Evolutionary conservation across 148 eudicot species (phyloP), one percentile per base, ranked within the genome.

Genomic region (Salicornia ramosissima): DNA sequence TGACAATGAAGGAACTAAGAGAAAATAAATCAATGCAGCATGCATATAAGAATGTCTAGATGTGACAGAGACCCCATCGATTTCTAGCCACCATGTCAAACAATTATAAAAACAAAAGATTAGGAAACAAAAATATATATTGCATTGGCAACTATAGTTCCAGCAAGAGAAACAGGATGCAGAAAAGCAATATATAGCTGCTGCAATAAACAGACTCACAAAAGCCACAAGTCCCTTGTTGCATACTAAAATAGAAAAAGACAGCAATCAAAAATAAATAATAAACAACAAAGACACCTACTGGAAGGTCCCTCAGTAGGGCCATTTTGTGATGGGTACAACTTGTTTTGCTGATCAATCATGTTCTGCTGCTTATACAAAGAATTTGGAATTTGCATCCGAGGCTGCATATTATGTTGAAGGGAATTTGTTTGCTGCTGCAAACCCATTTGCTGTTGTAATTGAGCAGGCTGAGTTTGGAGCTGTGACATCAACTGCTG

Each of bases 311-410:
- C 92, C 64, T 94, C 98, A 21, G 84, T 75, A 66, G 82, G 80
- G 49, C 78, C 80, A 77, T 96, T 86, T 77, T 86, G 96, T 34
- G 92, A 69, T 72, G 84, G 98, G 73, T 83, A 80, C 54, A 88
- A 69, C 75, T 85, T 88, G 76, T 93, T 90, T 79, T 88, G 98
- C 70, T 84, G 98, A 80, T 94, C 98, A 67, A 79, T 76, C 59
- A 83, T 53, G 78, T 80, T 86, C 70, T 82, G 98, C 43, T 87
- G 86, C 71, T 85, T 95, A 79, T 85, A 89, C 77, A 89, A 74
- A 50, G 88, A 76, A 66, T 81, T 87, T 50, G 91, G 75, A 69
- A 83, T 64, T 82, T 87, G 96, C 54, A 84, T 78, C 76, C 94
- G 83, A 70, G 88, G 93, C 65, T 92, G 98, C 90, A 89, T 82